A percentile compares a stretch with the other conserved stretches of the same genome.
Conservation (phyloP, 2,329 filamentous ascomycete species). For the Pyrenochaeta sp. region DNA sequence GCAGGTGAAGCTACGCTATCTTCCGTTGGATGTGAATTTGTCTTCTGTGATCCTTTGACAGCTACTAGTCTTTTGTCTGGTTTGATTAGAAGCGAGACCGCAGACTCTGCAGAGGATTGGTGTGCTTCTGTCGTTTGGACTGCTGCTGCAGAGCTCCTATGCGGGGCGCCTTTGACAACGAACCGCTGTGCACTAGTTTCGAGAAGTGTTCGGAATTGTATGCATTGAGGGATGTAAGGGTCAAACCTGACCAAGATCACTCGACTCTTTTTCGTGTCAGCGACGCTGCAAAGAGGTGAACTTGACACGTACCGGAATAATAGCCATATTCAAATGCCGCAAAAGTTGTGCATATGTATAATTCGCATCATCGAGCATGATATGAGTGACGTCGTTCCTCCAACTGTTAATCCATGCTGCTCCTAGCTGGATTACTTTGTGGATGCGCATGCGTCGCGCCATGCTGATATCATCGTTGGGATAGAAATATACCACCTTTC, state of each 20-base stretch:
- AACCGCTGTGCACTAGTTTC: constrained; percentile 68
- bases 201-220: constrained; percentile 47
- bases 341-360: constrained; percentile 71
- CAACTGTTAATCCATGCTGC: constrained; percentile 72
- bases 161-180: constrained; percentile 60
- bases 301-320: constrained; percentile 55
- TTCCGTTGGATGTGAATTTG: constrained; percentile 47
- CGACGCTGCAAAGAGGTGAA: background rate
- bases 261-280: constrained; percentile 34
- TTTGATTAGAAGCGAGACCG: constrained; percentile 60
- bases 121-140: constrained; percentile 3
- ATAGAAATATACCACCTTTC: constrained; percentile 66
- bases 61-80: constrained; percentile 51
- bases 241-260: constrained; percentile 60
- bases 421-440: constrained; percentile 70
- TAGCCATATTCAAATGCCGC: constrained; percentile 59
- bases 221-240: constrained; percentile 54
- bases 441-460: constrained; percentile 73
- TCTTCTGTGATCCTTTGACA: constrained; percentile 41
- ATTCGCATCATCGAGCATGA: constrained; percentile 74
- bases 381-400: constrained; percentile 69
- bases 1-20: constrained; percentile 34
- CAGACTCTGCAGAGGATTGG: constrained; percentile 19
- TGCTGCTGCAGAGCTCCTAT: constrained; percentile 6
- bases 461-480: constrained; percentile 78